Percentiles rank a stretch among this genome's conserved stretches.
Evolutionary conservation across 2,329 filamentous ascomycete genomes (phyloP).

Genomic region (Lachnellula hyalina): DNA sequence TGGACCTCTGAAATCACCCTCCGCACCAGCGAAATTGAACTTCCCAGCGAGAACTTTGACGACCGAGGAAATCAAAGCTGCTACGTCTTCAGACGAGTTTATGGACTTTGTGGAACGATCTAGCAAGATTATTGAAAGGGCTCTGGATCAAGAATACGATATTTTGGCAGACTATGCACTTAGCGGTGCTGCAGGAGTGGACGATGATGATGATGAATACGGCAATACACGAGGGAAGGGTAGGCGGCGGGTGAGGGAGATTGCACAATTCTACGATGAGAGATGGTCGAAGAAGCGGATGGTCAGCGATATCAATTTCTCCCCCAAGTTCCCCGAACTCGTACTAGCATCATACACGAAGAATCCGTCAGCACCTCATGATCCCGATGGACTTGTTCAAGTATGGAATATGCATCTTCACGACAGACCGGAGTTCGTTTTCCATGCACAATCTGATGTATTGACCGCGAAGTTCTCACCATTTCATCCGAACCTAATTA

Average conservation of each 20-base stretch:
- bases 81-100: slow-evolving; percentile 89
- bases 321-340: slow-evolving; percentile 89
- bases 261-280: slow-evolving; percentile 90
- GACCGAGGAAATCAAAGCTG: slow-evolving; percentile 80
- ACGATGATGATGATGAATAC: slow-evolving; percentile 77
- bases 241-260: slow-evolving; percentile 73
- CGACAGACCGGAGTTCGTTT: slow-evolving; percentile 90
- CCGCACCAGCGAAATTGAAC: slow-evolving; percentile 44
- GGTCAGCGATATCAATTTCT: slow-evolving; percentile 94
- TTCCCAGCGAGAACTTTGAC: slow-evolving; percentile 79
- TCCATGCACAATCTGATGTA: slow-evolving; percentile 93
- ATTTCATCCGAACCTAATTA: slow-evolving; percentile 92
- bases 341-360: slow-evolving; percentile 95
- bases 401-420: slow-evolving; percentile 97
- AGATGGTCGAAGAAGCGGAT: slow-evolving; percentile 97
- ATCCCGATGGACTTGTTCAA: slow-evolving; percentile 88
- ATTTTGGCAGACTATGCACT: slow-evolving; percentile 91
- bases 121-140: slow-evolving; percentile 94
- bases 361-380: slow-evolving; percentile 89
- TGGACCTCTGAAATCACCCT: slow-evolving; percentile 41
- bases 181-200: slow-evolving; percentile 62
- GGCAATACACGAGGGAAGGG: slow-evolving; percentile 67
- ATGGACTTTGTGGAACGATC: slow-evolving; percentile 92
- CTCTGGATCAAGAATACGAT: slow-evolving; percentile 93
- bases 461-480: slow-evolving; percentile 97